phyloP scores from a whole-genome alignment of 2,329 filamentous ascomycete species.

The Microdochium trichocladiopsis region DNA sequence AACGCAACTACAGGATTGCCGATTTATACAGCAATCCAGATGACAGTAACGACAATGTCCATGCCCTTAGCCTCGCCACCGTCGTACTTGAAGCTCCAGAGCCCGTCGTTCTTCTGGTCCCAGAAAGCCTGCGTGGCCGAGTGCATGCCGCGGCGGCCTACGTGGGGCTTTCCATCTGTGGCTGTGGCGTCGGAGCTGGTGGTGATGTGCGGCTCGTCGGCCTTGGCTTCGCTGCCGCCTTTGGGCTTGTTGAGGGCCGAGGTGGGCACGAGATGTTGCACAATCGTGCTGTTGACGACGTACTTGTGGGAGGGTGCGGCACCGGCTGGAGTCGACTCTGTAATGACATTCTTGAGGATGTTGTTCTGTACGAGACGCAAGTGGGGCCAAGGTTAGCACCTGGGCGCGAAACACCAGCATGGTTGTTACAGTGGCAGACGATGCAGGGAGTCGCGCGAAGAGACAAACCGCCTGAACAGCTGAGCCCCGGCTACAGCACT shows the following conservation, averaged over 20 bases:
- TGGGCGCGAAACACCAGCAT: not conserved
- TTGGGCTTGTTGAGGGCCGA: constrained; percentile 55
- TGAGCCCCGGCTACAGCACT: not conserved
- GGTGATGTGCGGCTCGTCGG: constrained; percentile 45
- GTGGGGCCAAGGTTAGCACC: constrained; percentile 3
- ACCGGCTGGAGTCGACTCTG: constrained; percentile 57
- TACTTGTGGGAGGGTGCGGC: constrained; percentile 74
- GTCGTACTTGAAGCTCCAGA: constrained; percentile 85
- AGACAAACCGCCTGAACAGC: not conserved
- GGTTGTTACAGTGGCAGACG: not conserved
- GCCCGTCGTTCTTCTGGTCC: constrained; percentile 86
- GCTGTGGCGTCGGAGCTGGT: constrained; percentile 46
- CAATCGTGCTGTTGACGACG: constrained; percentile 96
- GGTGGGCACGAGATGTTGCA: constrained; percentile 78
- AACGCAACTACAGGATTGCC: not conserved
- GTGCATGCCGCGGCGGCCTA: constrained; percentile 85
- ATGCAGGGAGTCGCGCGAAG: not conserved
- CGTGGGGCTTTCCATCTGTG: constrained; percentile 61
- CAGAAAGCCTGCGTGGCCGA: constrained; percentile 79
- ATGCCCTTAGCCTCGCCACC: constrained; percentile 59
- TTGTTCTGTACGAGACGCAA: constrained; percentile 48
- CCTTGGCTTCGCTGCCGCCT: constrained; percentile 36
- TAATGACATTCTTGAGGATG: constrained; percentile 71
- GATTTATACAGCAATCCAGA: constrained; percentile 66
- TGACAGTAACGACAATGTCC: constrained; percentile 65